These are phyloP conservation scores for Diospyros kaki DNA, from an alignment of 148 eudicot species.

Conservation along the genomic window DNA sequence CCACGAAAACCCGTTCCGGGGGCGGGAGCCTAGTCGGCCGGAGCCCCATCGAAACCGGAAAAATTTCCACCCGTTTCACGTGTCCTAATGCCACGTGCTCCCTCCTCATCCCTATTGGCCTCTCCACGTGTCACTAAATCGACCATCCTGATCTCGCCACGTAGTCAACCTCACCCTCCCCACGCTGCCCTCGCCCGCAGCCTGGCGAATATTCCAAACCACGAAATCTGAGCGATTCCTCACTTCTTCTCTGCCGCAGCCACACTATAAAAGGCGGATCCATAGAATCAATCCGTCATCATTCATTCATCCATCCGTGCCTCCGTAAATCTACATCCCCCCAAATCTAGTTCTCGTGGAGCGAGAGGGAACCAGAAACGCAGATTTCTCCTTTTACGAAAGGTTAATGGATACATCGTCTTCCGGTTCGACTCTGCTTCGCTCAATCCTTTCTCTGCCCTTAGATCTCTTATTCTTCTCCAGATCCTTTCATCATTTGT, in stretches of 20 bases:
- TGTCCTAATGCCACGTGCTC: neutral
- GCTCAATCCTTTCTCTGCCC: conserved; percentile 11
- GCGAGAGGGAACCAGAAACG: neutral
- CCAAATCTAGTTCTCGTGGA: conserved; percentile 3
- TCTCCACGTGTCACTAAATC: neutral
- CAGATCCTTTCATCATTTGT: conserved; percentile 16
- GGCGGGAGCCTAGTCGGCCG: no score
- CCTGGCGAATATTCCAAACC: conserved; percentile 17
- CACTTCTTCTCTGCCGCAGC: no score
- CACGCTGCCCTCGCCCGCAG: conserved; percentile 6
- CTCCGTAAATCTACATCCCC: conserved; percentile 8
- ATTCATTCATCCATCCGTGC: neutral
- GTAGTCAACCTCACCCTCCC: neutral
- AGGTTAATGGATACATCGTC: conserved; percentile 23
- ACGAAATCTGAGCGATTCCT: neutral
- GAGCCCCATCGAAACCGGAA: neutral
- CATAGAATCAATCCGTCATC: no score
- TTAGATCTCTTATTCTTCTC: conserved; percentile 11
- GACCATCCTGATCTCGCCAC: neutral
- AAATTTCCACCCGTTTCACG: neutral
- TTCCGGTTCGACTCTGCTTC: conserved; percentile 7
- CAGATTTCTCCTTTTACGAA: neutral
- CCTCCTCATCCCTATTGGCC: neutral
- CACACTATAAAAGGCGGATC: no score
- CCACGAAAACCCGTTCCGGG: no score